Percentiles rank a stretch among this genome's conserved stretches.
Conservation (phyloP, 2,329 filamentous ascomycete species). For the Macrophomina tecta region DNA sequence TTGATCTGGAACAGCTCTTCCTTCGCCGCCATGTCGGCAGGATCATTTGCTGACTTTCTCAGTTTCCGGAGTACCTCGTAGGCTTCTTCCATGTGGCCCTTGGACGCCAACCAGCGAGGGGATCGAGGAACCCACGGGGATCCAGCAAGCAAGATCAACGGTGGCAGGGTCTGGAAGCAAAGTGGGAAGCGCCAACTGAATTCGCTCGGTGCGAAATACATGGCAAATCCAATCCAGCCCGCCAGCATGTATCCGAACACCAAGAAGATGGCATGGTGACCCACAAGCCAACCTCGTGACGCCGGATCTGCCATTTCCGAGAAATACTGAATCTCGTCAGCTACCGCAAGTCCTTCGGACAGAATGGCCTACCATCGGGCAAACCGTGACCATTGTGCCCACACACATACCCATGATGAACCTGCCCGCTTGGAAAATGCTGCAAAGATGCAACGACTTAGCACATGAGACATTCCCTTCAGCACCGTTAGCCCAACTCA, state of each 20-base stretch:
- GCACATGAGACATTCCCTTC: neutral
- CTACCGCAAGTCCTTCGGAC: neutral
- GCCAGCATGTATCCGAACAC: slow-evolving; percentile 56
- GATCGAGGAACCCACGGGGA: slow-evolving; percentile 54
- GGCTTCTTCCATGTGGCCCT: slow-evolving; percentile 54
- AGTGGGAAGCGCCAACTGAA: slow-evolving; percentile 57
- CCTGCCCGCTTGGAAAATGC: slow-evolving; percentile 53
- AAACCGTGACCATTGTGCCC: slow-evolving; percentile 14
- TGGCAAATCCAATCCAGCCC: slow-evolving; percentile 53
- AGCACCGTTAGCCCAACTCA: neutral
- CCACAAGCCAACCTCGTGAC: slow-evolving; percentile 52
- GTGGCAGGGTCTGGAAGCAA: slow-evolving; percentile 48
- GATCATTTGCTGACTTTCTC: slow-evolving; percentile 47
- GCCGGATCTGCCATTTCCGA: slow-evolving; percentile 51
- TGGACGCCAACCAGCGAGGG: slow-evolving; percentile 57
- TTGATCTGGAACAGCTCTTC: slow-evolving; percentile 57
- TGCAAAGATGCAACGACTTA: slow-evolving; percentile 31
- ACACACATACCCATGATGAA: slow-evolving; percentile 52
- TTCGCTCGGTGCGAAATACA: slow-evolving; percentile 50
- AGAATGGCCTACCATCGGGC: neutral
- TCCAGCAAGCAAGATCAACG: slow-evolving; percentile 48
- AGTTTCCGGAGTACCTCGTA: slow-evolving; percentile 51
- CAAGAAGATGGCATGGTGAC: slow-evolving; percentile 50
- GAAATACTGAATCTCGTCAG: slow-evolving; percentile 41
- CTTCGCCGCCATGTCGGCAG: slow-evolving; percentile 49